Conservation (phyloP, 1,284 basidiomycete species). For the Ceratobasidium sp. region DNA sequence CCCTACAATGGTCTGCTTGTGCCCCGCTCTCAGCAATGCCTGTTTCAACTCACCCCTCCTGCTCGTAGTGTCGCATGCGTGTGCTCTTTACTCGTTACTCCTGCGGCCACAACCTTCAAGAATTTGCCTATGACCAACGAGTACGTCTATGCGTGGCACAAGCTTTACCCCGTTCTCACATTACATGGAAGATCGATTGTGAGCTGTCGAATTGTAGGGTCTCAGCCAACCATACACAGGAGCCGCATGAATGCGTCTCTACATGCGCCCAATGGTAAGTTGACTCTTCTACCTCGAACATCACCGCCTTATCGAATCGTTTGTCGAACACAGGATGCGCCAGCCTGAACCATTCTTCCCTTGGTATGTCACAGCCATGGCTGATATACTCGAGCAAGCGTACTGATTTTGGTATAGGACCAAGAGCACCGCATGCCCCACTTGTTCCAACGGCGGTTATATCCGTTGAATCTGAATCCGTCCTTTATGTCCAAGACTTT, state of each 20-base stretch:
- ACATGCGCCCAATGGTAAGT: constrained; percentile 40
- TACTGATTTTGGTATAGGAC: constrained; percentile 21
- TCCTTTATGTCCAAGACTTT: neutral
- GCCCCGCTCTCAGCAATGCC: neutral
- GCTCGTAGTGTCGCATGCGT: constrained; percentile 40
- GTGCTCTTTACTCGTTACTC: constrained; percentile 43
- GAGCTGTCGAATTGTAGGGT: constrained; percentile 35
- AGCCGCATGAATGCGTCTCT: constrained; percentile 34
- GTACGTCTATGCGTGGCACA: constrained; percentile 10
- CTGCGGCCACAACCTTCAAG: constrained; percentile 43
- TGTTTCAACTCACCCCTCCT: constrained; percentile 16
- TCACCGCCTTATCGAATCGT: neutral
- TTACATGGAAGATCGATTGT: constrained; percentile 35
- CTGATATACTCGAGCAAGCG: neutral
- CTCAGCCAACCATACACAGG: constrained; percentile 35
- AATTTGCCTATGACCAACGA: constrained; percentile 40
- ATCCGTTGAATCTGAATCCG: neutral
- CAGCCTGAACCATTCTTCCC: constrained; percentile 44
- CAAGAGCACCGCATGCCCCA: constrained; percentile 14
- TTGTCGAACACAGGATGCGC: constrained; percentile 20
- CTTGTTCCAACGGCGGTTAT: constrained; percentile 15
- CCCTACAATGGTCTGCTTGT: constrained; percentile 20
- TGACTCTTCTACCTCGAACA: neutral
- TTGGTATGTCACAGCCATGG: constrained; percentile 10
- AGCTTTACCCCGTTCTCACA: neutral